These are phyloP conservation scores for Quercus alba DNA, from an alignment of 306 rosid genomes.

Conservation along the genomic window DNA sequence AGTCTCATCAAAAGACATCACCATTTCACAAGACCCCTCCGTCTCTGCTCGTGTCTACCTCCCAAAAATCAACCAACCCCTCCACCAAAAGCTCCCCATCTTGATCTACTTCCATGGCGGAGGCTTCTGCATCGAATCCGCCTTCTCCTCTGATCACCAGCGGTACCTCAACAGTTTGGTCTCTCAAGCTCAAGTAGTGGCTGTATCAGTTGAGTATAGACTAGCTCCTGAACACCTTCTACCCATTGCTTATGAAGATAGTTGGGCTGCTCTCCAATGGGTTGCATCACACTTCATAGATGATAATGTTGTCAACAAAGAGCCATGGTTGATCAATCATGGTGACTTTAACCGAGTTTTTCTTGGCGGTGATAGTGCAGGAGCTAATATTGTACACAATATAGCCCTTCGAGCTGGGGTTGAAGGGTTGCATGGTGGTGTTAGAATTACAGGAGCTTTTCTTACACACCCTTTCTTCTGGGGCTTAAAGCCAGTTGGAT, in stretches of 20 bases:
- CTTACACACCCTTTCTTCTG: conserved; percentile 36
- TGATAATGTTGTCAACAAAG: background rate
- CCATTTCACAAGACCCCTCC: conserved; percentile 14
- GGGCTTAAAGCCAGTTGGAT: conserved; percentile 36
- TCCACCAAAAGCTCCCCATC: conserved; percentile 28
- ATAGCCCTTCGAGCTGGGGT: conserved; percentile 23
- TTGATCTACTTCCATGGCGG: conserved; percentile 38
- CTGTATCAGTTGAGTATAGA: conserved; percentile 21
- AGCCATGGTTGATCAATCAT: conserved; percentile 18
- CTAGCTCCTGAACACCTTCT: conserved; percentile 36
- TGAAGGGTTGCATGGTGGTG: conserved; percentile 27
- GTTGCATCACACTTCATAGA: conserved; percentile 27
- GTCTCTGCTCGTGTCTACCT: conserved; percentile 31
- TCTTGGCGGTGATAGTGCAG: conserved; percentile 44
- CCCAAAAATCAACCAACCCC: background rate
- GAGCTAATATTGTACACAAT: conserved; percentile 37
- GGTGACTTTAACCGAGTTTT: conserved; percentile 22
- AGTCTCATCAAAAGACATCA: conserved; percentile 36
- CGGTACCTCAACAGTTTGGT: background rate
- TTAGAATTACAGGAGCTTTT: conserved; percentile 24
- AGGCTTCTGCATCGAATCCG: conserved; percentile 36
- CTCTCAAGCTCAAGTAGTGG: conserved; percentile 11
- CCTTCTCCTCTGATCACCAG: conserved; percentile 30
- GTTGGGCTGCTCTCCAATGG: conserved; percentile 41
- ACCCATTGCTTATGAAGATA: conserved; percentile 36